Percentiles rank a stretch among this genome's conserved stretches.
Evolutionary conservation across 345 rosid genomes (phyloP).

Genomic region (Brassica cretica): DNA sequence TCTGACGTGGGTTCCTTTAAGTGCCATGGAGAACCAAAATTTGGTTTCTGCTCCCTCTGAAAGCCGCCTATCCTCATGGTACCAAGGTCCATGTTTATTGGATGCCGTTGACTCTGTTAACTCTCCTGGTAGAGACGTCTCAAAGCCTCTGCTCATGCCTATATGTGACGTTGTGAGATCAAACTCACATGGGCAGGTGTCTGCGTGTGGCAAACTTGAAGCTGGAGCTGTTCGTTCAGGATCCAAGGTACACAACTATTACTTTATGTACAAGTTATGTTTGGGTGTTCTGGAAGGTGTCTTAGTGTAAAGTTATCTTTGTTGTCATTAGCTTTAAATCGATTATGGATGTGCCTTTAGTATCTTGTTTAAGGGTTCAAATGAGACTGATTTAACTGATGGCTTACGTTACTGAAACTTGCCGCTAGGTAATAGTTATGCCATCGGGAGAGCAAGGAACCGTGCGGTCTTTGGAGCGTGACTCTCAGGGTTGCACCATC

Average conservation of each 20-base stretch:
- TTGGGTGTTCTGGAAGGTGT: too few species aligned
- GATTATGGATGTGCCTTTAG: not conserved
- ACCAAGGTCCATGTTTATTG: conserved; percentile 74
- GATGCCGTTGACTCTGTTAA: conserved; percentile 87
- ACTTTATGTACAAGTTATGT: too few species aligned
- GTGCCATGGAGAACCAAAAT: conserved; percentile 89
- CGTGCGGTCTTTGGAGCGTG: conserved; percentile 71
- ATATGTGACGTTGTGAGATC: conserved; percentile 76
- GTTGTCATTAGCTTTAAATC: not conserved
- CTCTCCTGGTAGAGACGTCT: conserved; percentile 72
- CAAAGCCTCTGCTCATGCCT: conserved; percentile 91
- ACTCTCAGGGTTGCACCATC: conserved; percentile 62
- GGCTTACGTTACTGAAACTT: conserved; percentile 17
- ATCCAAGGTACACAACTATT: conserved; percentile 56
- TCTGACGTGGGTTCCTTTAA: conserved; percentile 77
- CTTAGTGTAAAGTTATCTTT: too few species aligned
- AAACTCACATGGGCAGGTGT: conserved; percentile 60
- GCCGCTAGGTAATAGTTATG: conserved; percentile 70
- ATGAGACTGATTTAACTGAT: not conserved
- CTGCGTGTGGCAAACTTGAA: conserved; percentile 88
- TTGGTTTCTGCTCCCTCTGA: conserved; percentile 75
- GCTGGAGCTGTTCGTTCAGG: conserved; percentile 93
- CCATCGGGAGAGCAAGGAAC: conserved; percentile 81
- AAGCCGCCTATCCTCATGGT: conserved; percentile 70
- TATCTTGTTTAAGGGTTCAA: not conserved